Evolutionary conservation across 371 early-diverging fungal genomes (phyloP).

Genomic region (Mortierella sp.): DNA sequence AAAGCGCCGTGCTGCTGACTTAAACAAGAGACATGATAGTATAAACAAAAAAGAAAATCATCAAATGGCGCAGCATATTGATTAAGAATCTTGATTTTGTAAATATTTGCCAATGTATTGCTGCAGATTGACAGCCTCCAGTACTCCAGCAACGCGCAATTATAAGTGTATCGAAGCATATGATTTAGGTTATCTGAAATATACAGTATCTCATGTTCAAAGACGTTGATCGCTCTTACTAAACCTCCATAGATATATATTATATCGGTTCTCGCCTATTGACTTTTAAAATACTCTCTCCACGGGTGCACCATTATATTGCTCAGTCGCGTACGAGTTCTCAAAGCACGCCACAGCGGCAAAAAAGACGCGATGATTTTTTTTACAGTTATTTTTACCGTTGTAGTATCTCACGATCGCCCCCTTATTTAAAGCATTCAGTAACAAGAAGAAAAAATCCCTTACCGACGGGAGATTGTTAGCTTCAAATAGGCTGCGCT

Average conservation of each 20-base stretch:
- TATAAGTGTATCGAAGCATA: not conserved
- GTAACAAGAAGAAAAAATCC: too few relatives aligned
- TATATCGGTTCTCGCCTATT: not conserved
- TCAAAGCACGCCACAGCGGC: constrained; percentile 3
- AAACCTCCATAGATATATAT: not conserved
- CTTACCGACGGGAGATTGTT: not conserved
- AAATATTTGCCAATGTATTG: too few relatives aligned
- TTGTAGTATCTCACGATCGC: not conserved
- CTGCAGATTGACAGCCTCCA: too few relatives aligned
- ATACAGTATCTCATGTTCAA: not conserved
- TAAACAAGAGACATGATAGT: too few relatives aligned
- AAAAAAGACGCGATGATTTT: not conserved
- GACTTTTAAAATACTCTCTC: not conserved
- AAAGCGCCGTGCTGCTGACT: too few relatives aligned
- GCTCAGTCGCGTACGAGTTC: not conserved
- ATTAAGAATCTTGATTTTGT: too few relatives aligned
- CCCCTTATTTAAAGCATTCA: not conserved
- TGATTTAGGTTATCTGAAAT: not conserved
- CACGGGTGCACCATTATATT: too few relatives aligned
- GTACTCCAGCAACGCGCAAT: not conserved
- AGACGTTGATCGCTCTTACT: too few relatives aligned
- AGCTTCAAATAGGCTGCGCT: not conserved
- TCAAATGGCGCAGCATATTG: too few relatives aligned
- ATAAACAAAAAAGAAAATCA: too few relatives aligned
- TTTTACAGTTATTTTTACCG: not conserved